These are phyloP conservation scores for Eucalyptus sideroxylon DNA, from an alignment of 345 rosid genomes.

Conservation along the genomic window DNA sequence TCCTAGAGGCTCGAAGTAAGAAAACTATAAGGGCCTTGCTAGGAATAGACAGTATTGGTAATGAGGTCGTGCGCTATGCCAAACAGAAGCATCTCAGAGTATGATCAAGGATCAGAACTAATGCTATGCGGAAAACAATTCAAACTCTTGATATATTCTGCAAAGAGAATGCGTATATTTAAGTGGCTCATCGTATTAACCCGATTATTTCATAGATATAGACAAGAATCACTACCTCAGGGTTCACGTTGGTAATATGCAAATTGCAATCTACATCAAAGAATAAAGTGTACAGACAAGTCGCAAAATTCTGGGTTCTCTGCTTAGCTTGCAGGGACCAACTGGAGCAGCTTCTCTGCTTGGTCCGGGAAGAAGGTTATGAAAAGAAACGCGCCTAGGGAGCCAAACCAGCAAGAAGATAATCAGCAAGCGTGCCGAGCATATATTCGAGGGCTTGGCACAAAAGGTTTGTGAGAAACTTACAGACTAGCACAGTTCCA, in stretches of 20 bases:
- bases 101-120: neutral
- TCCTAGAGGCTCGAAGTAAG: neutral
- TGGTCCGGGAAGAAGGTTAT: constrained; percentile 82
- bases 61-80: neutral
- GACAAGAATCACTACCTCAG: neutral
- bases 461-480: constrained; percentile 4
- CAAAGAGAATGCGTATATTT: neutral
- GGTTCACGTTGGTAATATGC: neutral
- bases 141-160: neutral
- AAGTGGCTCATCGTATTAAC: neutral
- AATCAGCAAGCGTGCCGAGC: neutral
- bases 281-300: neutral
- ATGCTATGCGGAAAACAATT: neutral
- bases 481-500: constrained; percentile 87
- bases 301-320: neutral
- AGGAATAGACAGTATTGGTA: neutral
- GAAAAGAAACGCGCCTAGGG: constrained; percentile 82
- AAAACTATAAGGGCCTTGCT: neutral
- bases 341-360: constrained; percentile 60
- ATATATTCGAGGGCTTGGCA: neutral
- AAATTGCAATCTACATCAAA: neutral
- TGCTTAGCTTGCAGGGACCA: constrained; percentile 40
- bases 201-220: neutral
- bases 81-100: neutral
- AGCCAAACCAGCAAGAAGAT: neutral